These are phyloP conservation scores for Neonothopanus nambi DNA, from an alignment of 1,284 basidiomycete genomes.

Conservation along the genomic window DNA sequence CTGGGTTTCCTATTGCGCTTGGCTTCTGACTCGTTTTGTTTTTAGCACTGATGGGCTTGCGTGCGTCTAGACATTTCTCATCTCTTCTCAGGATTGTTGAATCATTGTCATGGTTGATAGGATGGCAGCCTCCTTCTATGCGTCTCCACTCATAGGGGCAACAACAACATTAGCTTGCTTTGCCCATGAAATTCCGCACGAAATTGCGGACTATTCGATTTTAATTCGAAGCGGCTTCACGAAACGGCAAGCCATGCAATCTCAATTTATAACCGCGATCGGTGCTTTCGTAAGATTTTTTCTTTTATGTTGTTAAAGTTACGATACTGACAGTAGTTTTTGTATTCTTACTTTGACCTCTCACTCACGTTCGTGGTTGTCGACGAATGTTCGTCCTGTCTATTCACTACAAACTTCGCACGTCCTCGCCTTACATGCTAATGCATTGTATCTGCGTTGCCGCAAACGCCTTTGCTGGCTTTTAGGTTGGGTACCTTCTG, in stretches of 20 bases:
- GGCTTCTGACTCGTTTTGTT: constrained; percentile 17
- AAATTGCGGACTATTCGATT: constrained; percentile 91
- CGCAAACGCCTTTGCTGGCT: neutral
- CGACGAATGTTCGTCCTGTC: neutral
- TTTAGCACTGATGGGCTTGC: constrained; percentile 81
- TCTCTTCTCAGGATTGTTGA: constrained; percentile 9
- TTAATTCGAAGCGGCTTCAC: constrained; percentile 86
- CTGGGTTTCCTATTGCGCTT: constrained; percentile 20
- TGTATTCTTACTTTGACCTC: constrained; percentile 2
- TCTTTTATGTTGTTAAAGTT: constrained; percentile 23
- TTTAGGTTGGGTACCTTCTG: constrained; percentile 17
- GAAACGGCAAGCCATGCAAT: constrained; percentile 87
- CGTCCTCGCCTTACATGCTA: neutral
- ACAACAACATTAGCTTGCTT: constrained; percentile 91
- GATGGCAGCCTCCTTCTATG: constrained; percentile 91
- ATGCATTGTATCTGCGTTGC: no score
- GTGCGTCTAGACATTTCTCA: constrained; percentile 43
- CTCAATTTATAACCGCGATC: constrained; percentile 86
- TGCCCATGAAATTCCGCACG: constrained; percentile 89
- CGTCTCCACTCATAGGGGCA: constrained; percentile 84
- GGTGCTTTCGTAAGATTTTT: constrained; percentile 77
- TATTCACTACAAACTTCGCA: neutral
- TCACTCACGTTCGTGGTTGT: neutral
- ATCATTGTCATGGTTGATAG: constrained; percentile 34
- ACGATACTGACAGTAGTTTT: neutral